These are phyloP conservation scores for Stygiomarasmius scandens DNA, from an alignment of 1,284 basidiomycete species.

Conservation along the genomic window DNA sequence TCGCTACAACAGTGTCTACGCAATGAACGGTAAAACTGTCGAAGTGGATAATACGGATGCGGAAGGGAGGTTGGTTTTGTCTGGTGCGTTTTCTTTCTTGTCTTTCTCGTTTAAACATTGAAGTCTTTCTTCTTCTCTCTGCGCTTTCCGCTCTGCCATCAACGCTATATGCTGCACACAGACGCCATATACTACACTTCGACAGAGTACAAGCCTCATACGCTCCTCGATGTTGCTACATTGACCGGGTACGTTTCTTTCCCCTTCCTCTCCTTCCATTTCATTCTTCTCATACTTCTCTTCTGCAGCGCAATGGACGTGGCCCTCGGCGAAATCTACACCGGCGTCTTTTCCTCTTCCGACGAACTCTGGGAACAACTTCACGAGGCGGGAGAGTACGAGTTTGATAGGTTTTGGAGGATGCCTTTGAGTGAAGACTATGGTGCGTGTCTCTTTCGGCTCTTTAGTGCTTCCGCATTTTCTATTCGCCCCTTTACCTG, in stretches of 20 bases:
- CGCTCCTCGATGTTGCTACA: constrained; percentile 86
- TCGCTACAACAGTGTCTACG: constrained; percentile 62
- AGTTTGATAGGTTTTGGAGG: constrained; percentile 84
- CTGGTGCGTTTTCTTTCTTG: constrained; percentile 44
- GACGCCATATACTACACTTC: constrained; percentile 89
- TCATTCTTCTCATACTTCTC: neutral
- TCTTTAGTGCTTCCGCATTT: too few species aligned
- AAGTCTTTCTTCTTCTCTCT: constrained; percentile 10
- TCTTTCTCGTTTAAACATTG: neutral
- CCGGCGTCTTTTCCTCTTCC: constrained; percentile 81
- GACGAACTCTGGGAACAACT: constrained; percentile 78
- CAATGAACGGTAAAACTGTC: constrained; percentile 88
- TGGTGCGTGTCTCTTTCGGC: constrained; percentile 23
- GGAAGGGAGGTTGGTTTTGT: constrained; percentile 80
- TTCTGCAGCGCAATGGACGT: constrained; percentile 60
- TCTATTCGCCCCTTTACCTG: too few species aligned
- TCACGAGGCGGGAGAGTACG: constrained; percentile 68
- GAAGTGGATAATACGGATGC: constrained; percentile 92
- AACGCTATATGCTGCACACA: too few species aligned
- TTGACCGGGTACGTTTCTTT: constrained; percentile 59
- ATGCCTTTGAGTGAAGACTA: constrained; percentile 85
- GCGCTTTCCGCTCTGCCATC: too few species aligned
- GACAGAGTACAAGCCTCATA: constrained; percentile 78
- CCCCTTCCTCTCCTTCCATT: neutral
- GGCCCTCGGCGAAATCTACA: constrained; percentile 75